phyloP scores from a whole-genome alignment of 805 yeast species.

The Candida rishiriensis region DNA sequence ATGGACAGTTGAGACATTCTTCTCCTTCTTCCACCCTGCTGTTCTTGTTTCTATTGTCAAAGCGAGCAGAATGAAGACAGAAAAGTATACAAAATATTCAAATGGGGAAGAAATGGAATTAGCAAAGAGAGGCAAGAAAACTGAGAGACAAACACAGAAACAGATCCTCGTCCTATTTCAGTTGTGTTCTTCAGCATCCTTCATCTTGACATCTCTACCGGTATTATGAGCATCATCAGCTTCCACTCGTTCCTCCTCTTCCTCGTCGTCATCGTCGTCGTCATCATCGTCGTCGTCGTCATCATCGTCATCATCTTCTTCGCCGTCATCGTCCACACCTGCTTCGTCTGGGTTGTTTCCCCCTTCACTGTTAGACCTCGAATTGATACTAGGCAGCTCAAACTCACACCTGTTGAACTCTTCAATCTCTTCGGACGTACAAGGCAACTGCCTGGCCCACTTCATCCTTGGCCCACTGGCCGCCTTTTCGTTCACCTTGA shows the following conservation, averaged over 20 bases:
- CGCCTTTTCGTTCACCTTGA: constrained; percentile 69
- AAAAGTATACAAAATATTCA: not conserved
- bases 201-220: constrained; percentile 13
- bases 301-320: constrained; percentile 12
- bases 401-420: constrained; percentile 67
- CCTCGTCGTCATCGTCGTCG: constrained; percentile 6
- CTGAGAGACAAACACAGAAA: not conserved
- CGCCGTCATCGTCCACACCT: constrained; percentile 16
- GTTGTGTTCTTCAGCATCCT: constrained; percentile 11
- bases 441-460: constrained; percentile 85
- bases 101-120: constrained; percentile 1
- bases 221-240: constrained; percentile 17
- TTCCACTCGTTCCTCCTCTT: constrained; percentile 8
- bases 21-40: too few species aligned
- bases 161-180: too few species aligned
- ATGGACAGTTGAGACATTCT: too few species aligned
- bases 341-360: constrained; percentile 16
- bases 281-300: constrained; percentile 11
- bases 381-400: constrained; percentile 37
- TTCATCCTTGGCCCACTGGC: constrained; percentile 90
- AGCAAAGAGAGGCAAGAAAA: not conserved
- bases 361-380: constrained; percentile 15
- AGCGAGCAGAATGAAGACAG: not conserved
- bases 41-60: too few species aligned
- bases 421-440: constrained; percentile 50